phyloP scores from a whole-genome alignment of 805 yeast genomes.

The Torulaspora gathmanii region DNA sequence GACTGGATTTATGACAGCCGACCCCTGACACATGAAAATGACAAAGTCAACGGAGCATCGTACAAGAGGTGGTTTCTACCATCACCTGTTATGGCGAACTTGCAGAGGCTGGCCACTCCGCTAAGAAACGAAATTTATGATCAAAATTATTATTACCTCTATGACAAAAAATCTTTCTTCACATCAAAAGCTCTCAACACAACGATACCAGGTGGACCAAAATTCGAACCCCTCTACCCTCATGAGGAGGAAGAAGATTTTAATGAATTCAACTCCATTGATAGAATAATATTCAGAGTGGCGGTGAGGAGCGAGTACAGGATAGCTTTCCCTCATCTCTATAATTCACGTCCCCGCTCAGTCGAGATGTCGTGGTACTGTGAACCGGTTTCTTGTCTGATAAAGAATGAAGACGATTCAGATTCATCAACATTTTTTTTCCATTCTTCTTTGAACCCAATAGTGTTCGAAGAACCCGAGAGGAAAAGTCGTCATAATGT shows the following conservation, averaged over 20 bases:
- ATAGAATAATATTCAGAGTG: conserved; percentile 74
- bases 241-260: conserved; percentile 70
- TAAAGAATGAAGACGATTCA: conserved; percentile 43
- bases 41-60: conserved; percentile 65
- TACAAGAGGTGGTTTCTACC: conserved; percentile 68
- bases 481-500: conserved; percentile 33
- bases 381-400: conserved; percentile 52
- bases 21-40: conserved; percentile 59
- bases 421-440: conserved; percentile 54
- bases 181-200: conserved; percentile 88
- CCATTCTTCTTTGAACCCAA: conserved; percentile 53
- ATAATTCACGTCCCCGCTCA: conserved; percentile 68
- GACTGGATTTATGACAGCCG: conserved; percentile 80
- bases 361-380: conserved; percentile 62
- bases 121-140: conserved; percentile 54
- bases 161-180: conserved; percentile 73
- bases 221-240: conserved; percentile 79
- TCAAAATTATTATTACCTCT: conserved; percentile 61
- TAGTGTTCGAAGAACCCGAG: conserved; percentile 30
- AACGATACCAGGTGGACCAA: conserved; percentile 93
- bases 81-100: conserved; percentile 55
- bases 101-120: conserved; percentile 69
- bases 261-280: conserved; percentile 86
- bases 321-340: conserved; percentile 81
- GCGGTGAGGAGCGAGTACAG: conserved; percentile 77